Evolutionary conservation across 2,329 filamentous ascomycete genomes (phyloP).

Genomic region (Trichophaea hybrida): DNA sequence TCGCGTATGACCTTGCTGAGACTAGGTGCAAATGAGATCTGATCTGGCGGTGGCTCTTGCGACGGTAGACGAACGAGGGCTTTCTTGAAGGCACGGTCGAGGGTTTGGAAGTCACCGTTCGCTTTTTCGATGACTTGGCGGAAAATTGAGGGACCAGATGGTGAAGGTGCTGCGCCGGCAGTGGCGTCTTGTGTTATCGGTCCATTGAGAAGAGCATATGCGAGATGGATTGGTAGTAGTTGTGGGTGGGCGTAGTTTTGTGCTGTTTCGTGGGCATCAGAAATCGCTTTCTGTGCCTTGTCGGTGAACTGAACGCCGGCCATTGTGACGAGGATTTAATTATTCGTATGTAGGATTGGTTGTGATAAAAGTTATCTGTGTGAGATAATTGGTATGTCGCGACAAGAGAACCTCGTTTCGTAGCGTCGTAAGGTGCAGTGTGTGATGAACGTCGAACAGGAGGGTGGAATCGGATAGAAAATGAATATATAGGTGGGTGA

Average conservation of each 20-base stretch:
- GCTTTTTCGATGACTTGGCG: slow-evolving; percentile 88
- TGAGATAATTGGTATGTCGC: not conserved
- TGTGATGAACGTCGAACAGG: not conserved
- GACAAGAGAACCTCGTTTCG: not conserved
- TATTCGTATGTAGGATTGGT: not conserved
- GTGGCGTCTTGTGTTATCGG: slow-evolving; percentile 61
- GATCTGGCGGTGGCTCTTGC: slow-evolving; percentile 87
- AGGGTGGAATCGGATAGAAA: not conserved
- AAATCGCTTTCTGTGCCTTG: slow-evolving; percentile 73
- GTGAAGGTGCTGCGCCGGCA: slow-evolving; percentile 46
- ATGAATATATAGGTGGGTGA: not conserved
- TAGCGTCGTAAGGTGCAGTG: not conserved
- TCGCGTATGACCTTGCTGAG: slow-evolving; percentile 72
- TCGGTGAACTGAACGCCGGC: slow-evolving; percentile 54
- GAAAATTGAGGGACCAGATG: slow-evolving; percentile 58
- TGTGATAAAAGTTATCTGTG: not conserved
- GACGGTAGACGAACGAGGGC: slow-evolving; percentile 76
- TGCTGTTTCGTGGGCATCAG: slow-evolving; percentile 75
- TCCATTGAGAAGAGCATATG: slow-evolving; percentile 69
- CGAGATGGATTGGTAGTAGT: slow-evolving; percentile 68
- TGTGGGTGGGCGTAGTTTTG: slow-evolving; percentile 86
- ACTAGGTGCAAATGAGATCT: slow-evolving; percentile 64
- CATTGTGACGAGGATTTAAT: slow-evolving; percentile 7
- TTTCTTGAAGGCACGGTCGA: slow-evolving; percentile 86
- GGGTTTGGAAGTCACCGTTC: slow-evolving; percentile 76